Evolutionary conservation across 2,329 filamentous ascomycete genomes (phyloP).

Genomic region (Sphaceloma murrayae): DNA sequence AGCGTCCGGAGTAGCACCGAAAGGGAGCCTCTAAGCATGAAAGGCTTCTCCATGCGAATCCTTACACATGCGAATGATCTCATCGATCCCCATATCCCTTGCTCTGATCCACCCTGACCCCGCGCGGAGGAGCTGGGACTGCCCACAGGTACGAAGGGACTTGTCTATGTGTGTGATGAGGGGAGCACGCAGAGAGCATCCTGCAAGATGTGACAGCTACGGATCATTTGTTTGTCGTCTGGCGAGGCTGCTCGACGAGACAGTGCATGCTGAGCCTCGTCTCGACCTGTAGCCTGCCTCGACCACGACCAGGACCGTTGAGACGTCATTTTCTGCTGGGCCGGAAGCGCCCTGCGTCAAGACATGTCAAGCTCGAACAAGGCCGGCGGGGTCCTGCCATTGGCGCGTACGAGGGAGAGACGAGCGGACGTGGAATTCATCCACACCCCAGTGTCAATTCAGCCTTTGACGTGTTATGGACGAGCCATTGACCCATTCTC

Average conservation of each 20-base stretch:
- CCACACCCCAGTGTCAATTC: no score
- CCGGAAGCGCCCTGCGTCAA: constrained; percentile 13
- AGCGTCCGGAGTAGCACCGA: constrained; percentile 13
- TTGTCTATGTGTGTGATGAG: no score
- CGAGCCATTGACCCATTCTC: background rate
- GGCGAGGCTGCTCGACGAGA: no score
- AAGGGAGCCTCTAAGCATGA: no score
- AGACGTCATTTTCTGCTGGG: constrained; percentile 15
- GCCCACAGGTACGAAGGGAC: no score
- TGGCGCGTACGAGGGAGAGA: background rate
- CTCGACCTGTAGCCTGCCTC: no score
- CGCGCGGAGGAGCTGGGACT: constrained; percentile 8
- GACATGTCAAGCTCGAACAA: background rate
- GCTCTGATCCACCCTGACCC: constrained; percentile 11
- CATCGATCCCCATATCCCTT: constrained; percentile 1
- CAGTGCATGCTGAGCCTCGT: no score
- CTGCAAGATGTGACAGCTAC: no score
- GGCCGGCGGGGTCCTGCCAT: background rate
- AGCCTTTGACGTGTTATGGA: no score
- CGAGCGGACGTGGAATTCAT: no score
- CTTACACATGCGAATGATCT: constrained; percentile 4
- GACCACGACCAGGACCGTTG: constrained; percentile 11
- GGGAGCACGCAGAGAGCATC: no score
- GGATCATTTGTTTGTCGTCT: no score
- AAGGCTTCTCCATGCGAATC: constrained; percentile 1